A percentile compares a stretch with the other conserved stretches of the same genome.
Conservation (phyloP, 495 filamentous ascomycete species). For the Lepraria neglecta region DNA sequence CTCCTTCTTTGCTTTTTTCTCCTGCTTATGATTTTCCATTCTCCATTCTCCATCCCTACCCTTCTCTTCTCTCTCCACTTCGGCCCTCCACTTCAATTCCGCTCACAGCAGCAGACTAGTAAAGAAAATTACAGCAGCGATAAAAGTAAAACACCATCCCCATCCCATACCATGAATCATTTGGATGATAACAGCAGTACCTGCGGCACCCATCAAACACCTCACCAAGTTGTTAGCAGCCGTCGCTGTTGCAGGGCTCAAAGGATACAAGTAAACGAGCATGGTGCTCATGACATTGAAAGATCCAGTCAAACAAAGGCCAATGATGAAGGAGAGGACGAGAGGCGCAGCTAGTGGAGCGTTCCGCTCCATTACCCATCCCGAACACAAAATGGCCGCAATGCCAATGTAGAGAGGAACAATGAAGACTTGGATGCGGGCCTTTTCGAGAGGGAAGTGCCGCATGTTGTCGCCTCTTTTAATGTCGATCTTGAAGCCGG, state of each 20-base stretch:
- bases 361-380: conserved; percentile 44
- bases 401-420: conserved; percentile 35
- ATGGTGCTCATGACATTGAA: conserved; percentile 55
- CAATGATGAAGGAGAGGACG: conserved; percentile 56
- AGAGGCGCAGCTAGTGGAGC: conserved; percentile 41
- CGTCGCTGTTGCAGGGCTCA: conserved; percentile 54
- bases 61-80: conserved; percentile 40
- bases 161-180: conserved; percentile 55
- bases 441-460: conserved; percentile 50
- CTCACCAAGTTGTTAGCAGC: conserved; percentile 65
- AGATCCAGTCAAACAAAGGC: conserved; percentile 48
- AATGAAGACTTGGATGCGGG: conserved; percentile 40
- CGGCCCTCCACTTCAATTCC: conserved; percentile 42
- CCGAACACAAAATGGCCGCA: conserved; percentile 39
- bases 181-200: conserved; percentile 52
- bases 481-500: conserved; percentile 41
- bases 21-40: conserved; percentile 11
- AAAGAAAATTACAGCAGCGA: conserved; percentile 42
- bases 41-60: conserved; percentile 16
- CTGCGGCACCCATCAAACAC: conserved; percentile 58
- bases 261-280: conserved; percentile 58
- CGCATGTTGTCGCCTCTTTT: conserved; percentile 42
- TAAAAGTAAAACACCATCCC: conserved; percentile 56
- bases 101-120: conserved; percentile 36
- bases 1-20: conserved; percentile 12